Percentiles rank a stretch among this genome's conserved stretches.
Conservation (phyloP, 2,329 filamentous ascomycete species). For the Colletotrichum chrysophilum region DNA sequence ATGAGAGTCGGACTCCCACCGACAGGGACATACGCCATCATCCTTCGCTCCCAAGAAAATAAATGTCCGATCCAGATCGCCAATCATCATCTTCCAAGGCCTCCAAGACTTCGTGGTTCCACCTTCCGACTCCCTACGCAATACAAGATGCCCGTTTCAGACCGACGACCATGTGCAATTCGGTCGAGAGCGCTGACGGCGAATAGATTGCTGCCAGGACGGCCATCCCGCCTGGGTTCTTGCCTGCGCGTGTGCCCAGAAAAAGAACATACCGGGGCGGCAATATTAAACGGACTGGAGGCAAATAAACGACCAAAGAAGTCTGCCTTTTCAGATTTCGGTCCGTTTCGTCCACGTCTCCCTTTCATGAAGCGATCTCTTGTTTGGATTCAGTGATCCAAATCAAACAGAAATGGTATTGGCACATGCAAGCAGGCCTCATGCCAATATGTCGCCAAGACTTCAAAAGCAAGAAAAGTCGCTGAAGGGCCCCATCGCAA, state of each 20-base stretch:
- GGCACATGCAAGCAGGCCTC: background rate
- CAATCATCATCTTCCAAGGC: background rate
- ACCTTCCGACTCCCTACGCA: background rate
- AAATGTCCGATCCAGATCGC: background rate
- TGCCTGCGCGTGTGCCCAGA: background rate
- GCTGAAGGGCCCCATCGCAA: background rate
- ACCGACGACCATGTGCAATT: background rate
- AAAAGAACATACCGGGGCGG: background rate
- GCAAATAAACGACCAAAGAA: background rate
- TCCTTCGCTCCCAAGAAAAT: background rate
- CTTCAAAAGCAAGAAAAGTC: background rate
- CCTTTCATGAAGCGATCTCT: background rate
- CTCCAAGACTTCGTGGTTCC: background rate
- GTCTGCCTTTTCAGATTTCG: background rate
- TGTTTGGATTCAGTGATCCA: background rate
- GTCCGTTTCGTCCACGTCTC: background rate
- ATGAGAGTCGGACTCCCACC: background rate
- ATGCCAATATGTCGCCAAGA: background rate
- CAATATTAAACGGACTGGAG: background rate
- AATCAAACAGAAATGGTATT: background rate
- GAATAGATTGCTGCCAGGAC: background rate
- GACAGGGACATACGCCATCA: background rate
- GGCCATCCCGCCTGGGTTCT: background rate
- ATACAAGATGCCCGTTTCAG: conserved; percentile 2
- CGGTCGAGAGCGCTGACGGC: background rate